Evolutionary conservation across 768 basidiomycete species (phyloP).

Genomic region (Boletus subparvulus): DNA sequence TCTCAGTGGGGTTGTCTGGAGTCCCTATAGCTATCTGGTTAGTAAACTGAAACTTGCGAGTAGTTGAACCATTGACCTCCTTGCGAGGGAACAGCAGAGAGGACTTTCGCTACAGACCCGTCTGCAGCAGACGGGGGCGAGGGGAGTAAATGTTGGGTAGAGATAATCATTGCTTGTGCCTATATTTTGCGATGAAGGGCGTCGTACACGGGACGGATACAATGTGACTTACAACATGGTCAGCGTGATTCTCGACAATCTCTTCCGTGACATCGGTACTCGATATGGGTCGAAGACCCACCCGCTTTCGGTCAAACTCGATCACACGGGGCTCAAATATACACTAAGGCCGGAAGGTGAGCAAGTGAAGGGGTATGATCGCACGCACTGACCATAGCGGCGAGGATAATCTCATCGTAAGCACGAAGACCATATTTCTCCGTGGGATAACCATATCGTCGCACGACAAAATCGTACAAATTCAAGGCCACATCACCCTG

Average conservation of each 20-base stretch:
- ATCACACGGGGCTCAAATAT: slow-evolving; percentile 93
- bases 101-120: slow-evolving; percentile 23
- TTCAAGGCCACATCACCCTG: slow-evolving; percentile 90
- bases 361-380: neutral
- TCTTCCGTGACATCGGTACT: slow-evolving; percentile 72
- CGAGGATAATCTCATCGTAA: slow-evolving; percentile 94
- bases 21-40: slow-evolving; percentile 16
- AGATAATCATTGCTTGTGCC: slow-evolving; percentile 91
- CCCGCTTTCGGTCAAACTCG: slow-evolving; percentile 78
- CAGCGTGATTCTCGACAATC: slow-evolving; percentile 55
- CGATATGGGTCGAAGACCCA: slow-evolving; percentile 47
- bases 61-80: slow-evolving; percentile 20
- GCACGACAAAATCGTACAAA: slow-evolving; percentile 85
- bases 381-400: slow-evolving; percentile 72
- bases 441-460: slow-evolving; percentile 70
- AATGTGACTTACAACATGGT: slow-evolving; percentile 47
- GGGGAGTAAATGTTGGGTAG: slow-evolving; percentile 75
- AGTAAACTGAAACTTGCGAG: neutral
- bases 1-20: slow-evolving; percentile 23
- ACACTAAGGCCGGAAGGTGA: slow-evolving; percentile 49
- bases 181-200: slow-evolving; percentile 31
- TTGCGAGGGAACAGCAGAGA: slow-evolving; percentile 25
- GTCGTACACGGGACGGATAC: neutral
- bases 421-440: slow-evolving; percentile 88
- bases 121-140: slow-evolving; percentile 35